phyloP scores from a whole-genome alignment of 768 basidiomycete species.

The Tylopilus intermedius region DNA sequence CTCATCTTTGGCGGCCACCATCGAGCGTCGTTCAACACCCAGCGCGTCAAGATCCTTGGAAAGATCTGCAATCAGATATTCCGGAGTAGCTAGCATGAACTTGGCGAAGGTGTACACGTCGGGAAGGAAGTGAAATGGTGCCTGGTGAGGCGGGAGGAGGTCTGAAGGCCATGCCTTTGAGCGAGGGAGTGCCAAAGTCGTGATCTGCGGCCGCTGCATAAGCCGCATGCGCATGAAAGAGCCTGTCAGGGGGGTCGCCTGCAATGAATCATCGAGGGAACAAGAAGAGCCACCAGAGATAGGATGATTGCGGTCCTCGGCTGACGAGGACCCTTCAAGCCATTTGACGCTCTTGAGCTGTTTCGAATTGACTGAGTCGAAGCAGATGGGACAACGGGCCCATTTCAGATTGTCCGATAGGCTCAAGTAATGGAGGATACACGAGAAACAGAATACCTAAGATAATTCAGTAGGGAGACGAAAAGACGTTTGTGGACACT shows the following conservation, averaged over 20 bases:
- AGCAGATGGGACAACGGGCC: slow-evolving; percentile 94
- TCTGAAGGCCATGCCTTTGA: slow-evolving; percentile 94
- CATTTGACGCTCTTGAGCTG: slow-evolving; percentile 94
- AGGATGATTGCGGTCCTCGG: slow-evolving; percentile 26
- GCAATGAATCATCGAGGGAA: slow-evolving; percentile 32
- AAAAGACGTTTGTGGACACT: slow-evolving; percentile 32
- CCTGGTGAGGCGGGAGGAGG: slow-evolving; percentile 83
- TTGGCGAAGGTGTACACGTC: slow-evolving; percentile 84
- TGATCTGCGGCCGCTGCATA: slow-evolving; percentile 89
- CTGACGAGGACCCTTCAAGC: slow-evolving; percentile 52
- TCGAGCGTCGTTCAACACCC: slow-evolving; percentile 57
- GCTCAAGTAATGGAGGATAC: slow-evolving; percentile 86
- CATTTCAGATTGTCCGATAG: slow-evolving; percentile 79
- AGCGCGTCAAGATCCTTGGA: slow-evolving; percentile 70
- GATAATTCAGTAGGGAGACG: slow-evolving; percentile 14
- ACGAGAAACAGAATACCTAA: slow-evolving; percentile 92
- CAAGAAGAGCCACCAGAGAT: slow-evolving; percentile 41
- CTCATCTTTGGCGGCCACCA: slow-evolving; percentile 67
- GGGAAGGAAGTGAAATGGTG: slow-evolving; percentile 94
- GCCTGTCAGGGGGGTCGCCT: slow-evolving; percentile 45
- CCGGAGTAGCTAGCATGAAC: slow-evolving; percentile 94
- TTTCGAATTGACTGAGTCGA: slow-evolving; percentile 84
- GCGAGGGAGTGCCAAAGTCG: slow-evolving; percentile 89
- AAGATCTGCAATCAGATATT: slow-evolving; percentile 73
- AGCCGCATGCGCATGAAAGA: slow-evolving; percentile 78